Conservation (phyloP, 768 basidiomycete species). For the Kwoniella europaea region DNA sequence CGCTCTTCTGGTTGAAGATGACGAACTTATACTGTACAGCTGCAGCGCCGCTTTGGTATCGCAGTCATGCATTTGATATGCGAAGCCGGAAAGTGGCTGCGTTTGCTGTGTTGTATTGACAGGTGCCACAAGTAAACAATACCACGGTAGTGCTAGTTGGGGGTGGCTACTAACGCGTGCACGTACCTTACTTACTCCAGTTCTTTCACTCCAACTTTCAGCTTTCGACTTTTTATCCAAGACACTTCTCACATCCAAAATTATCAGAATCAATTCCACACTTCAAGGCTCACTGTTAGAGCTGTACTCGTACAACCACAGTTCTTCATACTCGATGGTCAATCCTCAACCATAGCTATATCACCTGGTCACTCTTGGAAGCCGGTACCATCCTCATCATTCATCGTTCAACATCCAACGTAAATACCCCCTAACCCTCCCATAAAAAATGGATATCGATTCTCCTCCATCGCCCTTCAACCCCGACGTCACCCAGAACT, state of each 20-base stretch:
- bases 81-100: not conserved
- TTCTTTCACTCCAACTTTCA: too few species aligned
- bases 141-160: not conserved
- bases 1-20: too few species aligned
- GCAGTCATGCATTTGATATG: not conserved
- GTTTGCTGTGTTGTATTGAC: not conserved
- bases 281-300: too few species aligned
- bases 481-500: conserved; percentile 15
- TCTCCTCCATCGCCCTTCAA: conserved; percentile 44
- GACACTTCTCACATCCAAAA: too few species aligned
- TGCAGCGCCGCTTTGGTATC: too few species aligned
- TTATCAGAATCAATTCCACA: too few species aligned
- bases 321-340: not conserved
- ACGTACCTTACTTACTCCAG: not conserved
- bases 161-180: not conserved
- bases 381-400: not conserved
- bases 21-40: too few species aligned
- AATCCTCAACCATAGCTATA: not conserved
- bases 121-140: not conserved
- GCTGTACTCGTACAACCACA: too few species aligned
- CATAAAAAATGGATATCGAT: conserved; percentile 56
- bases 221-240: not conserved
- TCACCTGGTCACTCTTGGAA: too few species aligned
- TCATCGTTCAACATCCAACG: not conserved
- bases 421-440: too few species aligned